These are phyloP conservation scores for Entomortierella parvispora DNA, from an alignment of 192 early-diverging fungal species.

Conservation along the genomic window DNA sequence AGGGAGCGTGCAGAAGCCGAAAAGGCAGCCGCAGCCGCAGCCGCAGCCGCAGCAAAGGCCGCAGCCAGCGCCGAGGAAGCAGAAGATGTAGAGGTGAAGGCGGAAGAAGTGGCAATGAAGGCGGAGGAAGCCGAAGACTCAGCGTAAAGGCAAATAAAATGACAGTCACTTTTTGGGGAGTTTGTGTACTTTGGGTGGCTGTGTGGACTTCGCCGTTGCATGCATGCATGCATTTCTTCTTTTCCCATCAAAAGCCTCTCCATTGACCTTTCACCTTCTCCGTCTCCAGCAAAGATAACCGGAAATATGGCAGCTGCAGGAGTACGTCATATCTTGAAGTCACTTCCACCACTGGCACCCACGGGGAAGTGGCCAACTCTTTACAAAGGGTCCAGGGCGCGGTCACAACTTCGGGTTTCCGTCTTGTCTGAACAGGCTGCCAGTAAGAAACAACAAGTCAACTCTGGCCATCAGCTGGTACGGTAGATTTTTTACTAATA, in stretches of 20 bases:
- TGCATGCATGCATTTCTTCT: not conserved
- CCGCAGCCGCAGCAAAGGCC: not conserved
- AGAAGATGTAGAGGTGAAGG: not conserved
- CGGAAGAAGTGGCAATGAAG: not conserved
- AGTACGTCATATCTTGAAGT: conserved; percentile 5
- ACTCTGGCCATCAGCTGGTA: not conserved
- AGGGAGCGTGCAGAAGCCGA: conserved; percentile 27
- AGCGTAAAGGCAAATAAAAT: not conserved
- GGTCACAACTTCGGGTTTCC: conserved; percentile 21
- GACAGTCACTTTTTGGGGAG: not conserved
- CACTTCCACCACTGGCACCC: conserved; percentile 21
- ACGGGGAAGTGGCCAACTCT: conserved; percentile 22
- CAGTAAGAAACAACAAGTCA: not conserved
- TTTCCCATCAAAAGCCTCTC: not conserved
- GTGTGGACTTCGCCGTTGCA: too few species aligned
- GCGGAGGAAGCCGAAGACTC: not conserved
- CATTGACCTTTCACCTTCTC: not conserved
- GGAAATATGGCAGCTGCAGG: not conserved
- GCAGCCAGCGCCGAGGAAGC: not conserved
- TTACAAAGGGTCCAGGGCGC: conserved; percentile 36
- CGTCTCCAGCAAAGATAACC: not conserved
- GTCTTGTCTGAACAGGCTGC: conserved; percentile 38
- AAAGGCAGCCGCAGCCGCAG: conserved; percentile 11
- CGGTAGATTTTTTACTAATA: conserved; percentile 1
- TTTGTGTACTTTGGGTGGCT: too few species aligned